Evolutionary conservation across 805 yeast genomes (phyloP), one percentile per base, ranked within the genome.

Genomic region (Yarrowia alimentaria): DNA sequence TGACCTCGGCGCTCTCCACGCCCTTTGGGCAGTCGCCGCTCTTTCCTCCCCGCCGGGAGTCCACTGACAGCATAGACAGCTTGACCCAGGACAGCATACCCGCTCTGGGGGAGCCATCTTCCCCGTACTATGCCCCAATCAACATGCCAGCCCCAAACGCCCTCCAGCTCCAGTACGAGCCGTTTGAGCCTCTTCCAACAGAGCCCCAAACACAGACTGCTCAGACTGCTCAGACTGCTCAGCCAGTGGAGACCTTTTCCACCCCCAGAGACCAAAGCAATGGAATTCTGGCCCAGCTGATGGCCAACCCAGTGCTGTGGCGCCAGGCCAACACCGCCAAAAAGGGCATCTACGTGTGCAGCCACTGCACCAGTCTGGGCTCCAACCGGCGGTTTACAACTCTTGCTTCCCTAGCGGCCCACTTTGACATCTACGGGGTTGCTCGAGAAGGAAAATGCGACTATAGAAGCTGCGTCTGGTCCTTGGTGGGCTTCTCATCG

Each of bases 281-380:
- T 18, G 16, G 35, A 14, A 33, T 33, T 16, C 30, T 35, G 21
- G 17, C 21, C 11, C 25, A 21, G 5, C 47, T 40, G 14, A 40
- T 40, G 47, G 18, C 25, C 22, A 28, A 40, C 33, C 47, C 47
- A 4, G 31, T 11, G 7, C 17, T 40, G 33, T 40, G 47, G 47
- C 9, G n/a, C 3, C 47, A 40, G 25, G 47, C 47, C 2, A 40
- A 20, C 8, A 13, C 26, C 6, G 19, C 47, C n/a, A 40, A 40
- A 13, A 40, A 40, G n/a, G 47, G 47, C n/a, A 28, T 28, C 32
- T 40, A 40, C n/a, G 47, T 40, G 12, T 40, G 47, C 19, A 40
- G 33, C 17, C 47, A 40, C 13, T 40, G 47, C 25, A 40, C 47
- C 4, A 14, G 24, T 3, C 33, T 14, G 12, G 42, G 42, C 13